Base-by-base conservation (phyloP, 768 basidiomycete species). In the Polyporus arcularius region DNA sequence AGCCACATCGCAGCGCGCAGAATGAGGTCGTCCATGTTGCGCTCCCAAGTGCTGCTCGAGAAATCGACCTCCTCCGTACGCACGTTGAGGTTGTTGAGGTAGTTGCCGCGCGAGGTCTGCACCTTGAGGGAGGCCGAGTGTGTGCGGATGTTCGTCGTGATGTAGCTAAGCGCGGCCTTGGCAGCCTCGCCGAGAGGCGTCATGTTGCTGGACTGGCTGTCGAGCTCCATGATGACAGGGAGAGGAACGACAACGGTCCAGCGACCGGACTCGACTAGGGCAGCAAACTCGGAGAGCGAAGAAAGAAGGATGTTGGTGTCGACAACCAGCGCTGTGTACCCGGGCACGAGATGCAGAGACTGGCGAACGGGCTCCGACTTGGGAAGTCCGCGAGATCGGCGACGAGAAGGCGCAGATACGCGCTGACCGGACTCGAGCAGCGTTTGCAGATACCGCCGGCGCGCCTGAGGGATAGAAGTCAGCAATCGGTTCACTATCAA, bases 231-330 rank as follows among this genome's bases (percentile, higher is more conserved):
- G 70, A 98, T 84, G 62, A 97, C 96, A 0, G 95, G 96, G 3
- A 98, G 83, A 4, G 97, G 97, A 0, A 99, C 78, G 59, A 99
- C 79, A 48, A 96, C 80, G 0, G 93, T 97, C 94, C 95, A 98
- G 30, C 78, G 79, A 16, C 86, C 74, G 61, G 85, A 87, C 72
- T 96, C 92, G 53, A 98, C 79, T 60, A 98, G 79, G 12, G 87
- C 82, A 0, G 83, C 73, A 60, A 99, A 80, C 65, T 89, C 78
- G 0, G 86, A 72, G 4, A 98, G 79, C 0, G 93, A 94, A 0
- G 92, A 90, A 15, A 98, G 82, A 0, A 99, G 79, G 57, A 98
- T 92, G 76, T 98, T 98, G 50, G 96, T 98, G 74, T 98, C 96
- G 69, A 96, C 79, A 31, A 99, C 88, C 58, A 99, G 88, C 47